Base-by-base conservation (phyloP, 2,329 filamentous ascomycete species). In the Diplodia corticola region DNA sequence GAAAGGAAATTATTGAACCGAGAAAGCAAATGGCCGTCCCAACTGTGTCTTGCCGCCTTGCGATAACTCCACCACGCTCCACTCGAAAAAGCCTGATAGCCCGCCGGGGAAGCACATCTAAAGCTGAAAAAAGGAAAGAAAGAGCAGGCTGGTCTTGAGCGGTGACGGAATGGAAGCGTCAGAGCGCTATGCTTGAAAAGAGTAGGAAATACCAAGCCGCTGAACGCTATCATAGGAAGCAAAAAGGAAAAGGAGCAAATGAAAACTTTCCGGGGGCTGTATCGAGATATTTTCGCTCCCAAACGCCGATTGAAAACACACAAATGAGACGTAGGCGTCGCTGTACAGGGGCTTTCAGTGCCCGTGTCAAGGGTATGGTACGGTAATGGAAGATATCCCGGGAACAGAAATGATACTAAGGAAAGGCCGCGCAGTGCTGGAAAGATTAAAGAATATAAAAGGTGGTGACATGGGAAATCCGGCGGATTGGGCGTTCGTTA, bases 401-500 rank as follows among this genome's bases (percentile, higher is more conserved):
- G 12, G 24, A 28, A 35, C 20, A 37, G n/a, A 67, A 67, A 20
- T 17, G 33, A 57, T 53, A 22, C 54, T n/a, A 54, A 51, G 33
- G 51, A 61, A 46, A 66, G 44, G 30, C n/a, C 35, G n/a, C 30
- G 53, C 55, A 28, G 53, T 60, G 44, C 44, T 35, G 13, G 28
- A 28, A 44, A 28, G 46, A 64, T 50, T 49, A 67, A 51, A 64
- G 22, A 26, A n/a, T 59, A 46, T 44, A 48, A 24, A 17, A 12
- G 15, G 30, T 40, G 65, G 5, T 26, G 28, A n/a, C 44, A 13
- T 13, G 7, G 30, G 26, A 22, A 20, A 17, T 33, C n/a, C 10
- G 48, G 48, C 48, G n/a, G 24, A 1, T 35, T 17, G 44, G 28
- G n/a, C 9, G 12, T n/a, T n/a, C n/a, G 33, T 60, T 82, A 92